Base-by-base conservation (phyloP, 1,139 yeast genomes). In the Pichia sp. region DNA sequence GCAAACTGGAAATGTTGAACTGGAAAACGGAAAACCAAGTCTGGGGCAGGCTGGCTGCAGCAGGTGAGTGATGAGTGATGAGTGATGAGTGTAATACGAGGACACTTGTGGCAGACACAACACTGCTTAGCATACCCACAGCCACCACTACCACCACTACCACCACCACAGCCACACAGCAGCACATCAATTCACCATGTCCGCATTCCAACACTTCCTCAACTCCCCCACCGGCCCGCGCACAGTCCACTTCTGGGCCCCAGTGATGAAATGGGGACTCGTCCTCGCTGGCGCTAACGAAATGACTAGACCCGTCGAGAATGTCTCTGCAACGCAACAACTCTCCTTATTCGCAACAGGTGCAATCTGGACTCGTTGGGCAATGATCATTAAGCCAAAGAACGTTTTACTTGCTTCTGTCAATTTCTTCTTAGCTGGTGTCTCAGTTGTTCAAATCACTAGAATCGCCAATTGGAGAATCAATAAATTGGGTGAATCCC, bases 281-380 rank as follows among this genome's bases (percentile, higher is more conserved):
- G 97, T 88, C 22, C 53, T 86, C 50, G 97, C 97, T 13, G 97
- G 98, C 37, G 69, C 85, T 41, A 80, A 71, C 55, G 98, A 91
- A 60, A 66, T 82, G 45, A 72, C 74, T 49, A 78, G 97, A 63
- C 97, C 97, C 4, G 95, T 86, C 29, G 96, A 88, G 55, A 81
- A 81, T 52, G 67, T 91, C 38, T 78, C 91, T 34, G 96, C 96
- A 39, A 81, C 96, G 21, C 98, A 91, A 61, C 95, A 85, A 59
- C 59, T 82, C 44, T 95, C 98, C 1, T 69, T 91, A 41, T 72
- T 84, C 51, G 91, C 91, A 33, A 91, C 98, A 1, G 98, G 97
- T 39, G 77, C 75, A 38, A 87, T 91, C 52, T 91, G 98, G 98
- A 91, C 98, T 31, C 77, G 98, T 59, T 91, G 98, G 98, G 88